A percentile compares a stretch with the other conserved stretches of the same genome.
Evolutionary conservation across 2,329 filamentous ascomycete genomes (phyloP).

Genomic region (Capronia epimyces): DNA sequence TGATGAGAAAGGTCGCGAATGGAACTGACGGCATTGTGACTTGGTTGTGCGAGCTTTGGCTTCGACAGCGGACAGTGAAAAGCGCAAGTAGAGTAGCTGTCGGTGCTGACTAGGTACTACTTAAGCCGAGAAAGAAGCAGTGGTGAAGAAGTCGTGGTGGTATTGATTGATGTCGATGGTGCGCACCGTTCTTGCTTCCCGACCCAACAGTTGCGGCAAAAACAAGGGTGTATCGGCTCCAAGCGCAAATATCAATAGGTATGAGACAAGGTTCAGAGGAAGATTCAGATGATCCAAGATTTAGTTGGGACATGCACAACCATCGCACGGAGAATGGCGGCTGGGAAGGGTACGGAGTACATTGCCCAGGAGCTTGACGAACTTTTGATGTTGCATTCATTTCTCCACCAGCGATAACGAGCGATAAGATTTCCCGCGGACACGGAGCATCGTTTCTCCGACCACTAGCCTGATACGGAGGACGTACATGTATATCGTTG

Average conservation of each 20-base stretch:
- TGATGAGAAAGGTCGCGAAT: constrained; percentile 92
- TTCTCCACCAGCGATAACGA: neutral
- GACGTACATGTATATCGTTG: neutral
- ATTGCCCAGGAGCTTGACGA: neutral
- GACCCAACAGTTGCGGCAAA: too few species aligned
- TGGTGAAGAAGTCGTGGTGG: too few species aligned
- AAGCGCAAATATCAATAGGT: neutral
- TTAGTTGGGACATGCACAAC: neutral
- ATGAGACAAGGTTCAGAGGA: neutral
- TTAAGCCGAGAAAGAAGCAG: neutral
- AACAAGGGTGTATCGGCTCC: too few species aligned
- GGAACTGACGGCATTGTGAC: constrained; percentile 35
- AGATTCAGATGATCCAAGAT: neutral
- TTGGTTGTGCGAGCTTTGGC: neutral
- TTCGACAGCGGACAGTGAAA: neutral
- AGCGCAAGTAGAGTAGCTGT: neutral
- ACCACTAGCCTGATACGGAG: neutral
- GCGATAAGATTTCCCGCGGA: neutral
- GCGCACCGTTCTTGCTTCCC: neutral
- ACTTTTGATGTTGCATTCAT: neutral
- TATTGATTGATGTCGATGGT: neutral
- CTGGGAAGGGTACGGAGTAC: neutral
- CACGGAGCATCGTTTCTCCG: neutral
- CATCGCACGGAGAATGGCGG: constrained; percentile 9
- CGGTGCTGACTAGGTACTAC: neutral